Base-by-base conservation (phyloP, 1,284 basidiomycete species). In the Moesziomyces antarcticus region DNA sequence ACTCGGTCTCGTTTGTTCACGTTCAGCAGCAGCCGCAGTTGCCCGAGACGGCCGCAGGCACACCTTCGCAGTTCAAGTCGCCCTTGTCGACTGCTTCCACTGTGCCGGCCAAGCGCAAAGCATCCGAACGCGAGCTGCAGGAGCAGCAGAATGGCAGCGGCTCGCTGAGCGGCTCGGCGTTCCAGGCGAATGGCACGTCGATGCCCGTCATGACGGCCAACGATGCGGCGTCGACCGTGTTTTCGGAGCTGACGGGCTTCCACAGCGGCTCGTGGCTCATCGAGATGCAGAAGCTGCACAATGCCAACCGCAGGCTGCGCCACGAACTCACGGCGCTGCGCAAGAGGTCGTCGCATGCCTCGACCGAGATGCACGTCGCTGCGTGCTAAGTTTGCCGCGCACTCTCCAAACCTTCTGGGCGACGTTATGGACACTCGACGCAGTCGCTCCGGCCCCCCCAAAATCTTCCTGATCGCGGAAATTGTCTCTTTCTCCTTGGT, bases 201-300 rank as follows among this genome's bases (percentile, higher is more conserved):
- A 22, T 62, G 1, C 62, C 66, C 9, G 37, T 60, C 14, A 74
- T 74, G 72, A 62, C 72, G 21, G 66, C 56, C 16, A 35, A 35
- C 49, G 72, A 74, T 44, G 72, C 72, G 1, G 63, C 62, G 9
- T 56, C 49, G 18, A 70, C 72, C 21, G 72, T 74, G 0, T 74
- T 74, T 18, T 51, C 54, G 20, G 72, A 74, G 45, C 45, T 74
- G 16, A 74, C 72, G 1, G 66, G 66, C 24, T 74, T 62, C 55
- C 63, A 74, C 43, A 46, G 51, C 9, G 72, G 72, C 6, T 56
- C 50, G 3, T 74, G 72, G 72, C 54, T 69, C 48, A 69, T 74
- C 35, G 72, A 74, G 48, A 74, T 74, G 72, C 72, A 74, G 33
- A 62, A 57, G 22, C 50, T 74, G 16, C 72, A 74, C 35, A 62